Base-by-base conservation (phyloP, 2,329 filamentous ascomycete species). In the Curvularia spicifera region DNA sequence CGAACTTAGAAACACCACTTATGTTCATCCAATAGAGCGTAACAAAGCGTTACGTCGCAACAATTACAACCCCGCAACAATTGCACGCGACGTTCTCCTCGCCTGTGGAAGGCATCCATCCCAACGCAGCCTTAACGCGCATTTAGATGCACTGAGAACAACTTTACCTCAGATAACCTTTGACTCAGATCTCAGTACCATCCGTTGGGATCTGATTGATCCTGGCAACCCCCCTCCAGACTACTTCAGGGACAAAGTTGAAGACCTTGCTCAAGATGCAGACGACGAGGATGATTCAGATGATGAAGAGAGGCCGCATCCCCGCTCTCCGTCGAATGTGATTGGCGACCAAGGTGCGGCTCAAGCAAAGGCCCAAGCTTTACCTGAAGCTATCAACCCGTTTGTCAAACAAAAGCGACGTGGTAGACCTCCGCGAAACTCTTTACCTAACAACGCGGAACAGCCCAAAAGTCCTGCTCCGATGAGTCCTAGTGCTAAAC, bases 191-290 rank as follows among this genome's bases (percentile, higher is more conserved):
- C 73, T 89, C 12, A 80, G 78, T 31, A 88, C 85, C 0, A 81
- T 89, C 48, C 79, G 82, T 53, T 89, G 87, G 87, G 84, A 87
- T 67, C 61, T 87, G 3, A 81, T 89, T 22, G 87, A 89, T 68
- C 84, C 84, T 22, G 83, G 81, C 37, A 78, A 78, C 7, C 82
- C 82, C 18, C 75, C 77, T 3, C 68, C 65, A 51, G 73, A 70
- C 3, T 75, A 75, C 44, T 73, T 71, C 54, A 69, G 70, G 49
- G 63, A 68, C 35, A 47, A 61, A n/a, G 56, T 66, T 2, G 67
- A 70, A 37, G 65, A 57, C 33, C 49, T 71, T 26, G 66, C 62
- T 20, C 72, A 75, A 28, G 74, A 76, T 51, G 71, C 71, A 8
- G 74, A 76, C 50, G 74, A 74, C 44, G 73, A 74, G 22, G 70